Evolutionary conservation across 352 stramenopile genomes (phyloP).

Genomic region (Phytophthora citrophthora): DNA sequence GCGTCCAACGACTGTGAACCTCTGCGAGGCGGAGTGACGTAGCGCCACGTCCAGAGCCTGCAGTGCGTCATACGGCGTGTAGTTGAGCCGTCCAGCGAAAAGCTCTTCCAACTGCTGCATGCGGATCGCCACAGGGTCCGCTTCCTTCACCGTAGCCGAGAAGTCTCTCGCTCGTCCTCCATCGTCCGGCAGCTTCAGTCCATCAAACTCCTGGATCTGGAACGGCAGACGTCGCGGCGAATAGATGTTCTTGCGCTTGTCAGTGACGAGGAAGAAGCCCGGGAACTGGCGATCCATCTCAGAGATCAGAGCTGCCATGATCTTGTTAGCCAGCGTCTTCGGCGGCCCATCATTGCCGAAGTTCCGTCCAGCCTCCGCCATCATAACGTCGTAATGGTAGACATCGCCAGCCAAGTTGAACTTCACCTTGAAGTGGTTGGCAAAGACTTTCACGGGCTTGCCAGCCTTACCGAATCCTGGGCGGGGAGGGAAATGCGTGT

Average conservation of each 20-base stretch:
- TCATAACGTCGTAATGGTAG: conserved; percentile 79
- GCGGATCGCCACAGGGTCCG: conserved; percentile 63
- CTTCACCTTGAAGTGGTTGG: conserved; percentile 74
- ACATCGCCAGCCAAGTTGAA: conserved; percentile 55
- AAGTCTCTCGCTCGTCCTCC: conserved; percentile 50
- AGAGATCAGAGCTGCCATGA: conserved; percentile 57
- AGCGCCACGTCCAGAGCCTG: conserved; percentile 75
- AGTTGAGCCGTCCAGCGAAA: conserved; percentile 64
- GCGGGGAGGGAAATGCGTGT: conserved; percentile 55
- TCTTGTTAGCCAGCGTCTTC: conserved; percentile 61
- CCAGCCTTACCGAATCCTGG: conserved; percentile 64
- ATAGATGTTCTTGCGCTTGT: conserved; percentile 70
- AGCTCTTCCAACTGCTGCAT: conserved; percentile 68
- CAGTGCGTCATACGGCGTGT: conserved; percentile 77
- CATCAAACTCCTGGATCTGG: conserved; percentile 43
- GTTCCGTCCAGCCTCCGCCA: conserved; percentile 42
- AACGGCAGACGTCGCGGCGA: conserved; percentile 52
- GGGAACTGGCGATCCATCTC: conserved; percentile 52
- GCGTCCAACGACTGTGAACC: conserved; percentile 61
- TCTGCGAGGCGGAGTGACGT: conserved; percentile 60
- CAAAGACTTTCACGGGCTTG: conserved; percentile 45
- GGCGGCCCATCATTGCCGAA: conserved; percentile 58
- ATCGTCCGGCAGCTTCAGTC: conserved; percentile 49
- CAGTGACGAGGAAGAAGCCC: conserved; percentile 46
- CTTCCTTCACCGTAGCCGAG: conserved; percentile 56